phyloP scores from a whole-genome alignment of 1,284 basidiomycete species.

The Tilletia setariae region DNA sequence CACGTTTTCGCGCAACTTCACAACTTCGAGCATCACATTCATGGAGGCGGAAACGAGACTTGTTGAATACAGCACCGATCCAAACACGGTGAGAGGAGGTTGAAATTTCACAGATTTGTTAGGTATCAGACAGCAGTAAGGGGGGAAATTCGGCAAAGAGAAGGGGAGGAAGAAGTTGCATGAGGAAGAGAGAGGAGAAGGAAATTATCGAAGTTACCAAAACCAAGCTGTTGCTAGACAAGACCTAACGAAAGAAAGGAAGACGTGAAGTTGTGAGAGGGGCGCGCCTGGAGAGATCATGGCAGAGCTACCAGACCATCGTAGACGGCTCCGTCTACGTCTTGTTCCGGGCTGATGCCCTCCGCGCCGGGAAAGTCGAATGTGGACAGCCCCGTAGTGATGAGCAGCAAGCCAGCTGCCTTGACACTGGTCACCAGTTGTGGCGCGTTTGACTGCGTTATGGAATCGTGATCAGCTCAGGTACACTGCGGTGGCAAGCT shows the following conservation, averaged over 20 bases:
- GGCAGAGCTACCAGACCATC: slow-evolving; percentile 4
- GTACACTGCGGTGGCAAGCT: not conserved
- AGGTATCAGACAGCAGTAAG: no score
- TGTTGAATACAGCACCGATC: no score
- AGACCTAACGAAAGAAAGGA: not conserved
- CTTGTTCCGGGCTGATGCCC: not conserved
- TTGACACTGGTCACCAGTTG: slow-evolving; percentile 48
- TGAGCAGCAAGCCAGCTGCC: slow-evolving; percentile 46
- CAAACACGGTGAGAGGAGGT: no score
- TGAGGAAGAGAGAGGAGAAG: no score
- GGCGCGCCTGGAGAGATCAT: not conserved
- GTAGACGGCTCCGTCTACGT: slow-evolving; percentile 7
- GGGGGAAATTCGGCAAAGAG: no score
- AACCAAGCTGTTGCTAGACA: no score
- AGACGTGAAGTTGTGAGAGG: not conserved
- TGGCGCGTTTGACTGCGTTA: slow-evolving; percentile 34
- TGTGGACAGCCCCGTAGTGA: slow-evolving; percentile 18
- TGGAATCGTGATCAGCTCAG: not conserved
- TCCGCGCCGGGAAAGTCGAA: slow-evolving; percentile 13
- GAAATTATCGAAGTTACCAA: no score
- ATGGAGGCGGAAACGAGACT: not conserved
- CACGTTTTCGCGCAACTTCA: no score
- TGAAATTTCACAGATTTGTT: no score
- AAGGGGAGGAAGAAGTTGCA: no score
- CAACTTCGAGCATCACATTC: not conserved